These are phyloP conservation scores for Phaeomoniella chlamydospora DNA, from an alignment of 2,329 filamentous ascomycete genomes.

Conservation along the genomic window DNA sequence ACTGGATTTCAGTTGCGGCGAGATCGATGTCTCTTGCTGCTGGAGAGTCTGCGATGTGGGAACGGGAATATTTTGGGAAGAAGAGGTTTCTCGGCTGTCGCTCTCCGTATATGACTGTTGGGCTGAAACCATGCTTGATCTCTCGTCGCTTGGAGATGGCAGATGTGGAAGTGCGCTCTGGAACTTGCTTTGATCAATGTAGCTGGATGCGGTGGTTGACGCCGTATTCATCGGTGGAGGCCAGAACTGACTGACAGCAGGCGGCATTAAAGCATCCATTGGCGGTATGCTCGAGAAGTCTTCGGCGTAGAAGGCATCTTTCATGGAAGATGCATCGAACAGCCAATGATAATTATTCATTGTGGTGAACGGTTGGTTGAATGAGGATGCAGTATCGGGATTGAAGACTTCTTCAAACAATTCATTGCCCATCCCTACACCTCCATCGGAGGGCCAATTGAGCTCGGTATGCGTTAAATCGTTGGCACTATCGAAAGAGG, in stretches of 20 bases:
- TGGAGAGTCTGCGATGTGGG: neutral
- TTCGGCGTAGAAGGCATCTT: slow-evolving; percentile 15
- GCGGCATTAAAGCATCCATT: neutral
- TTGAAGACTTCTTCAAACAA: slow-evolving; percentile 41
- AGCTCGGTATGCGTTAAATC: neutral
- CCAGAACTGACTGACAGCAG: neutral
- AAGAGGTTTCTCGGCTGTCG: neutral
- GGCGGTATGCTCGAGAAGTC: neutral
- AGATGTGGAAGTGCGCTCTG: neutral
- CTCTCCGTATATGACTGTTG: neutral
- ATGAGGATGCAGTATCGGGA: slow-evolving; percentile 48
- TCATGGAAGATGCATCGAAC: slow-evolving; percentile 31
- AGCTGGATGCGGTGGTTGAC: neutral
- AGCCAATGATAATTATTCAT: slow-evolving; percentile 50
- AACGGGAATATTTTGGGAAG: neutral
- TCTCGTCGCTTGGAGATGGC: neutral
- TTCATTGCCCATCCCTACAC: neutral
- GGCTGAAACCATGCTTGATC: neutral
- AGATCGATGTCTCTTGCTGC: neutral
- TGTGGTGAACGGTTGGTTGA: slow-evolving; percentile 52
- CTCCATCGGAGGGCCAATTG: neutral
- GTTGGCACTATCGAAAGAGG: neutral
- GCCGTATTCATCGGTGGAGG: neutral
- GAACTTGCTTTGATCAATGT: neutral
- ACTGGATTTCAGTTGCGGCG: neutral